phyloP scores from a whole-genome alignment of 2,329 filamentous ascomycete genomes.

The Arthrobotrys entomopaga region DNA sequence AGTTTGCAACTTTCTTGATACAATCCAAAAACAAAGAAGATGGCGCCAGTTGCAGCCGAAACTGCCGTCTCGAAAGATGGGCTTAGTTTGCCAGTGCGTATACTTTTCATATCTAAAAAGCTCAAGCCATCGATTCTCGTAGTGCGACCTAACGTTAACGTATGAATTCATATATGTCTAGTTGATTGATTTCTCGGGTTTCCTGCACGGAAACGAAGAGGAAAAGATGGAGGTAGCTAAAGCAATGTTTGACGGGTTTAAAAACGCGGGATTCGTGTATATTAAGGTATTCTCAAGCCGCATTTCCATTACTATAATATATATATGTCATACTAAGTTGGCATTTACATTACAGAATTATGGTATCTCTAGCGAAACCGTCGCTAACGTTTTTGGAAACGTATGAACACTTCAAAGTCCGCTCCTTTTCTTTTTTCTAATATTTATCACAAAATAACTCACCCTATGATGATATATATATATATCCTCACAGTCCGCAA shows the following conservation, averaged over 20 bases:
- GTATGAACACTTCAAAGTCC: conserved; percentile 12
- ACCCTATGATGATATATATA: conserved; percentile 28
- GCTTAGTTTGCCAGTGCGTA: conserved; percentile 56
- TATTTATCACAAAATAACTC: neutral
- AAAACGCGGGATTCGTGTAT: conserved; percentile 81
- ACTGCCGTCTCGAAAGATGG: conserved; percentile 64
- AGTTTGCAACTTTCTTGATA: neutral
- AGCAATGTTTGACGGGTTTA: conserved; percentile 81
- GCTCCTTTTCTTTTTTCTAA: neutral
- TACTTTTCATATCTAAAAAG: neutral
- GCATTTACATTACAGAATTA: conserved; percentile 78
- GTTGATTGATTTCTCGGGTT: conserved; percentile 82
- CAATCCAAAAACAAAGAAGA: neutral
- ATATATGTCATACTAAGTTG: neutral
- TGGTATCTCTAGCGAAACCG: conserved; percentile 71
- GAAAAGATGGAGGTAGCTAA: conserved; percentile 74
- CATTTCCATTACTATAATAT: neutral
- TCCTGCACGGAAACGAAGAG: conserved; percentile 71
- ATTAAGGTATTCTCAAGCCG: conserved; percentile 21
- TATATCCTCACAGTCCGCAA: conserved; percentile 65
- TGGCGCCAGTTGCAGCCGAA: conserved; percentile 31
- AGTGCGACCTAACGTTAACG: neutral
- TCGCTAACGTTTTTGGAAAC: conserved; percentile 72
- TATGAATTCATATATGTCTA: too few relatives aligned
- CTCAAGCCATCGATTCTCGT: too few relatives aligned